Evolutionary conservation across 148 eudicot genomes (phyloP).

Genomic region (Fagopyrum esculentum): DNA sequence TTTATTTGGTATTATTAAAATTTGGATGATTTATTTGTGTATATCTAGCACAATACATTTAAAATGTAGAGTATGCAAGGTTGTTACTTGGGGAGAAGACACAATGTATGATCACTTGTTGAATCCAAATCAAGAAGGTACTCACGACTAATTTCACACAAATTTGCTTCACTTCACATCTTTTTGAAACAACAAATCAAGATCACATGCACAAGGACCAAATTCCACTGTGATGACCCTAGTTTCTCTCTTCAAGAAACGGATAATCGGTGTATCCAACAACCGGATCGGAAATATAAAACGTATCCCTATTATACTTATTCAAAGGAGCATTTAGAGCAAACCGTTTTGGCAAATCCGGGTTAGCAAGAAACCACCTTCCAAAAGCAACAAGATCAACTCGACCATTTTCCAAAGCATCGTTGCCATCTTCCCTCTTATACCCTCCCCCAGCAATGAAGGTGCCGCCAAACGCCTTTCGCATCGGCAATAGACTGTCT

Average conservation of each 20-base stretch:
- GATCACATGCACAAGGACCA: no score
- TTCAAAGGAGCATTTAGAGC: constrained; percentile 38
- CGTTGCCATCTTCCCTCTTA: constrained; percentile 31
- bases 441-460: constrained; percentile 41
- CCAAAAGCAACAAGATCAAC: constrained; percentile 40
- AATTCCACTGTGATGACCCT: not conserved
- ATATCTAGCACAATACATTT: no score
- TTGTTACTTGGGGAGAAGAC: no score
- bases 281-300: constrained; percentile 37
- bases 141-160: no score
- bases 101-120: no score
- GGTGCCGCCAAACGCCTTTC: constrained; percentile 37
- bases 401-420: constrained; percentile 20
- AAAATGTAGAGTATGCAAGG: no score
- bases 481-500: constrained; percentile 25
- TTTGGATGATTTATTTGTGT: no score
- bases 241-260: constrained; percentile 23
- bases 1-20: no score
- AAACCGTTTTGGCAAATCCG: constrained; percentile 38
- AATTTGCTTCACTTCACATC: no score
- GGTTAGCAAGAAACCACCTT: constrained; percentile 39
- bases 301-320: constrained; percentile 36
- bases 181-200: no score
- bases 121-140: no score
- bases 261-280: constrained; percentile 56